Conservation (phyloP, 805 yeast species). For the Dipodascopsis uninucleata region DNA sequence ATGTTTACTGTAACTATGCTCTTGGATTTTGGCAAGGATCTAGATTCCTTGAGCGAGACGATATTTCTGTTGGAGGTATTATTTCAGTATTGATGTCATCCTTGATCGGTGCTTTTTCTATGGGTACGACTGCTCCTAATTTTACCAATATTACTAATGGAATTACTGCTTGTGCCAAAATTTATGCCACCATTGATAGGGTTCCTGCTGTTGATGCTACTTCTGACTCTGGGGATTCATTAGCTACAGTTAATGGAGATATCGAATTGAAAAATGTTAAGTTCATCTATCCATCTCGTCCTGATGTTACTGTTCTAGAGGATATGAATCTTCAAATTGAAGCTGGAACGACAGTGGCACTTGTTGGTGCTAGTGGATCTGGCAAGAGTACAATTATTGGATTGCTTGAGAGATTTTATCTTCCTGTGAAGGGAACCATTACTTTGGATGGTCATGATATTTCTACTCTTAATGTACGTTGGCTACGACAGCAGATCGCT, state of each 20-base stretch:
- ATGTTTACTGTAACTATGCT: conserved; percentile 69
- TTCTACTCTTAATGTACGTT: conserved; percentile 63
- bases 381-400: conserved; percentile 90
- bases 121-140: conserved; percentile 41
- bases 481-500: conserved; percentile 72
- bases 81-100: conserved; percentile 34
- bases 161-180: conserved; percentile 38
- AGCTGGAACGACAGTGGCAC: conserved; percentile 86
- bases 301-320: conserved; percentile 75
- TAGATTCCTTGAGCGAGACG: conserved; percentile 37
- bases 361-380: conserved; percentile 93
- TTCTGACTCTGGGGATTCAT: conserved; percentile 27
- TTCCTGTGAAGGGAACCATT: conserved; percentile 68
- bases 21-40: conserved; percentile 46
- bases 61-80: conserved; percentile 35
- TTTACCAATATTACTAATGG: conserved; percentile 39
- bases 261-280: conserved; percentile 78
- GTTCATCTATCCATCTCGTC: conserved; percentile 75
- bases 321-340: conserved; percentile 76
- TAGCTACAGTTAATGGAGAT: conserved; percentile 48
- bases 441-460: conserved; percentile 83
- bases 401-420: conserved; percentile 83
- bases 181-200: conserved; percentile 43
- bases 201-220: conserved; percentile 37
- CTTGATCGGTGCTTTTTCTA: conserved; percentile 37